A percentile compares a stretch with the other conserved stretches of the same genome.
These are phyloP conservation scores for Senna tora DNA, from an alignment of 306 rosid species.

Conservation along the genomic window DNA sequence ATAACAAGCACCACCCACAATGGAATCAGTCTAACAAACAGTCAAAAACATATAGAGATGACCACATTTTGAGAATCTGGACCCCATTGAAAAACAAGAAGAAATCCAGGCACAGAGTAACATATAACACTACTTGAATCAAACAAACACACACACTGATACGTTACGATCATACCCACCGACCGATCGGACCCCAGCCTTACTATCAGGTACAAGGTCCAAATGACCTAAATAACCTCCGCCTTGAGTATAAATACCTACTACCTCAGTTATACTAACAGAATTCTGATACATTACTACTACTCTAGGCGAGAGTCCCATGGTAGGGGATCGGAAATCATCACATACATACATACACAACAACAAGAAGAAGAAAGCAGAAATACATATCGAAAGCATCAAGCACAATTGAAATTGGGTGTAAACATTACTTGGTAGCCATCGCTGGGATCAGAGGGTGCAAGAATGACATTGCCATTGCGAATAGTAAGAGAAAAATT, in stretches of 20 bases:
- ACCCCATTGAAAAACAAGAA: not conserved
- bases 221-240: no score
- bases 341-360: not conserved
- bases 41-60: not conserved
- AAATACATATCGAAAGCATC: not conserved
- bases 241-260: no score
- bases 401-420: not conserved
- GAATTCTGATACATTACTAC: no score
- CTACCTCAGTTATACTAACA: no score
- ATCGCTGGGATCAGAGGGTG: constrained; percentile 54
- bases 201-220: no score
- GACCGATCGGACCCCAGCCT: no score
- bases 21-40: not conserved
- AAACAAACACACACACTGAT: not conserved
- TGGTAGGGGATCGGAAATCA: no score
- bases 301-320: no score
- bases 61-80: not conserved
- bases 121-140: not conserved
- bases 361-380: no score
- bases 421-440: constrained; percentile 51
- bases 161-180: no score
- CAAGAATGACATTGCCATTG: constrained; percentile 60
- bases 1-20: not conserved
- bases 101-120: not conserved
- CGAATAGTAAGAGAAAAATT: constrained; percentile 60